Base-by-base conservation (phyloP, 306 rosid genomes). In the Cicer cuneatum region DNA sequence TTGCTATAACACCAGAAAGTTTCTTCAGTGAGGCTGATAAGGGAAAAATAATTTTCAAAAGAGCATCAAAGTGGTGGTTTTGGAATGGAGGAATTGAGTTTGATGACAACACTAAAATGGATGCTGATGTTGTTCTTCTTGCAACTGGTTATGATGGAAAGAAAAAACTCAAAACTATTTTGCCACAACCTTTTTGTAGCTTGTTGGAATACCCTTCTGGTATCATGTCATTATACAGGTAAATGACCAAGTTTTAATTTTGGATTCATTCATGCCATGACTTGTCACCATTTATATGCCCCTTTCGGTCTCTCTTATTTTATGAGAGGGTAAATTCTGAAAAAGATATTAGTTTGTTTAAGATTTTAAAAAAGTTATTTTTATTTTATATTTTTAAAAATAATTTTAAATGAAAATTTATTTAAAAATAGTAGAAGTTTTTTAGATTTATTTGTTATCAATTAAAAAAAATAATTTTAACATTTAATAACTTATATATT, bases 131-230 rank as follows among this genome's bases (percentile, higher is more conserved):
- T 12, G 91, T 86, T n/a, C 10, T 88, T 78, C 71, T 90, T 60
- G 93, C 91, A 64, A 90, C 93, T 38, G 96, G 91, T 19, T 90
- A 75, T 72, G 91, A 90, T 72, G 93, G 93, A 4, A 85, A 80
- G 85, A 86, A 88, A 68, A 90, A 90, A 75, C 76, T 90, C 48
- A 88, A 67, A 77, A n/a, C 68, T 42, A 78, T 90, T 68, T 69
- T 90, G 45, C 91, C 91, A 0, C 79, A 88, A 18, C 93, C 96
- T 33, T 88, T 87, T 0, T 33, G 83, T n/a, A 82, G 86, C 68
- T 72, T 88, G 57, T 43, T 90, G 71, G 90, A 86, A 18, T 82
- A 82, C 60, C 89, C 90, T 13, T 77, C 82, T 42, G 90, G 93
- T 24, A 2, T 87, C 39, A 82, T 90, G 67, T 87, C 89, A 21